Evolutionary conservation across 2,329 filamentous ascomycete species (phyloP).

Genomic region (Colletotrichum acutatum): DNA sequence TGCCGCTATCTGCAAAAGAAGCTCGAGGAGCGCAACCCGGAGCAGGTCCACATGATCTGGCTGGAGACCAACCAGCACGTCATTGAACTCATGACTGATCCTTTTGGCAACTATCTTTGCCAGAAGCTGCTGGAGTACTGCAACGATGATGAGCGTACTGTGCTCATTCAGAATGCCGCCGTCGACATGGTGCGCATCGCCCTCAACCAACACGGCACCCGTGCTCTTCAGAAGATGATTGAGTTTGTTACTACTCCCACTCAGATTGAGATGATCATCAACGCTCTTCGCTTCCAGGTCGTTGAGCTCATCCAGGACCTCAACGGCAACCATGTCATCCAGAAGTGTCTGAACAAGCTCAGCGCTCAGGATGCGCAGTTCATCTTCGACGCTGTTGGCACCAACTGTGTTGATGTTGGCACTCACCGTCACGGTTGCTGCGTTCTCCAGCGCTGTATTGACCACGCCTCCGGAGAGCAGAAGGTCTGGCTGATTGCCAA

Average conservation of each 20-base stretch:
- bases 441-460: constrained; percentile 97
- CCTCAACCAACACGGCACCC: constrained; percentile 95
- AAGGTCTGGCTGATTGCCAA: constrained; percentile 86
- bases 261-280: constrained; percentile 89
- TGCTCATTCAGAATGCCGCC: constrained; percentile 89
- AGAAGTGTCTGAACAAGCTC: constrained; percentile 98
- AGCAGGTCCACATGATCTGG: constrained; percentile 93
- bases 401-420: constrained; percentile 87
- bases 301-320: constrained; percentile 96
- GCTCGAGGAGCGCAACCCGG: constrained; percentile 86
- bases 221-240: constrained; percentile 99
- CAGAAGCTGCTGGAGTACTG: constrained; percentile 97
- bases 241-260: constrained; percentile 89
- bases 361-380: constrained; percentile 87
- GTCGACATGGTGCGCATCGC: constrained; percentile 92
- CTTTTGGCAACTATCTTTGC: constrained; percentile 98
- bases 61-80: constrained; percentile 93
- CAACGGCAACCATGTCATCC: constrained; percentile 98
- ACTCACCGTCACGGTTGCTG: constrained; percentile 98
- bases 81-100: constrained; percentile 97
- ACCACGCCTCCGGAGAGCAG: constrained; percentile 91
- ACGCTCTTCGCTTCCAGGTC: constrained; percentile 83
- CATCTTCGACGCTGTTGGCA: constrained; percentile 94
- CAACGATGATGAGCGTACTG: constrained; percentile 93
- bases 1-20: constrained; percentile 98